phyloP scores from a whole-genome alignment of 139 green algal genomes.

The Monoraphidium neglectum region DNA sequence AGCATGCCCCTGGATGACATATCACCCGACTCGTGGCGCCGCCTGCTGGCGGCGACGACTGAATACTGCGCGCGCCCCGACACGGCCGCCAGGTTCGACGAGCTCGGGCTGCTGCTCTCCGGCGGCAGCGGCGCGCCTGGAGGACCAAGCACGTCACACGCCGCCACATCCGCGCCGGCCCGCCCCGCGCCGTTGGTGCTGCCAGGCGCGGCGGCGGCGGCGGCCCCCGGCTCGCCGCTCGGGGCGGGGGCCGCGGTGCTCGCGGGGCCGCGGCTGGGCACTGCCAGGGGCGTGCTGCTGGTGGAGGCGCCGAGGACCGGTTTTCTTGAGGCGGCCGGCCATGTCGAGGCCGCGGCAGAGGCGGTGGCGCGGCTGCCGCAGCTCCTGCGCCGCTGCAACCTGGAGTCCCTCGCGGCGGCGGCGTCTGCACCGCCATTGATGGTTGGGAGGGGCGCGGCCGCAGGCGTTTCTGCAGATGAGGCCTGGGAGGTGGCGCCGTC shows the following conservation, averaged over 20 bases:
- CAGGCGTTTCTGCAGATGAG: neutral
- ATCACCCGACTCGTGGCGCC: constrained; percentile 59
- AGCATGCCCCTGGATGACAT: constrained; percentile 84
- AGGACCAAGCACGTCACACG: neutral
- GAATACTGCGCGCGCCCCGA: constrained; percentile 68
- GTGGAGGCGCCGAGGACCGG: constrained; percentile 31
- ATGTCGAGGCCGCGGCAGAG: constrained; percentile 6
- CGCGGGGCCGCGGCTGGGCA: constrained; percentile 10
- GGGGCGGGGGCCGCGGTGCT: neutral
- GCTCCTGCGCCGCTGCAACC: constrained; percentile 6
- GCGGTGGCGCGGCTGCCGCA: constrained; percentile 9
- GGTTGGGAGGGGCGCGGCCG: no score
- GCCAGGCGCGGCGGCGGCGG: neutral
- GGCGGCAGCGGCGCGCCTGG: neutral
- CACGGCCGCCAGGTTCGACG: constrained; percentile 45
- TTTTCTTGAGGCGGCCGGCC: neutral
- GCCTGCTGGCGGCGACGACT: constrained; percentile 65
- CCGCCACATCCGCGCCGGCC: neutral
- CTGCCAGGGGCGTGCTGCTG: constrained; percentile 28
- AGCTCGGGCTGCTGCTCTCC: constrained; percentile 42
- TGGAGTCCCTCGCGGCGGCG: neutral
- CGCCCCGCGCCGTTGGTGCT: neutral
- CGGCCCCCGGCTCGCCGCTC: neutral
- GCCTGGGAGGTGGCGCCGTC: neutral
- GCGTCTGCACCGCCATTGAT: no score